Evolutionary conservation across 352 stramenopile genomes (phyloP).

Genomic region (Pythium phragmitis): DNA sequence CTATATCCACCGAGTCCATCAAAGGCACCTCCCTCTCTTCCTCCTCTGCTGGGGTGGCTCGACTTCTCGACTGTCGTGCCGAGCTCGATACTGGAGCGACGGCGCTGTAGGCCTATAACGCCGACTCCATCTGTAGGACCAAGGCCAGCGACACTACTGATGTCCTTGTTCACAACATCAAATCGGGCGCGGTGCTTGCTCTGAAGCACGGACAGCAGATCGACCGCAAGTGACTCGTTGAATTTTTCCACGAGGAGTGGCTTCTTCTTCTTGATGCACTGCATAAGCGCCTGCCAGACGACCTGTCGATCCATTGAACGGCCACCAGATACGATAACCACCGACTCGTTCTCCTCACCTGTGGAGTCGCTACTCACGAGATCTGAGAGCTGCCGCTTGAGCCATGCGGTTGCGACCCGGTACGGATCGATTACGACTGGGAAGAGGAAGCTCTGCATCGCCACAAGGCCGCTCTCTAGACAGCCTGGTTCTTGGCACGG

Average conservation of each 20-base stretch:
- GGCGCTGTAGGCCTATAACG: constrained; percentile 5
- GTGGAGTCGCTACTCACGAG: background rate
- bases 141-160: constrained; percentile 24
- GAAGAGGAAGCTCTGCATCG: constrained; percentile 38
- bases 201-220: constrained; percentile 40
- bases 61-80: background rate
- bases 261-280: constrained; percentile 38
- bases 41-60: background rate
- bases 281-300: constrained; percentile 45
- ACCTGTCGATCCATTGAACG: constrained; percentile 9
- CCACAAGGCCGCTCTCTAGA: constrained; percentile 48
- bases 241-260: constrained; percentile 48
- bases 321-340: constrained; percentile 13
- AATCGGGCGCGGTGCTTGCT: constrained; percentile 49
- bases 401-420: constrained; percentile 49
- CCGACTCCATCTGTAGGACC: background rate
- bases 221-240: constrained; percentile 23
- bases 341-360: constrained; percentile 1
- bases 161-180: constrained; percentile 48
- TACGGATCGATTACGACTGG: constrained; percentile 65
- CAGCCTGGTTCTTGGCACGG: constrained; percentile 33
- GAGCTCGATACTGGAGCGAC: constrained; percentile 20
- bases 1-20: constrained; percentile 2
- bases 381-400: constrained; percentile 37
- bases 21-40: background rate